phyloP scores from a whole-genome alignment of 148 eudicot species.

The Dysphania ambrosioides region DNA sequence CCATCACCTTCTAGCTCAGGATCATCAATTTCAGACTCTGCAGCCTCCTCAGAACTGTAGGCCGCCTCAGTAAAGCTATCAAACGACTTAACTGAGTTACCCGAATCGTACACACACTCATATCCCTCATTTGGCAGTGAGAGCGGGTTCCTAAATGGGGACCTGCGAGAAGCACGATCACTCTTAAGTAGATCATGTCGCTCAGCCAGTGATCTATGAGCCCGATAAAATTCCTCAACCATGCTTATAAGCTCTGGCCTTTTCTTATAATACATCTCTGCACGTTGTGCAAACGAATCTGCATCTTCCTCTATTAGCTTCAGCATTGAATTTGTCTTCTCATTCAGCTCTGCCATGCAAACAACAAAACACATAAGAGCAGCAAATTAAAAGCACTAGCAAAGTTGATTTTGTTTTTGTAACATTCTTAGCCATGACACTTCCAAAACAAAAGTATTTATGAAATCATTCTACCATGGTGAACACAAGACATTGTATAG shows the following conservation, averaged over 20 bases:
- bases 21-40: constrained; percentile 79
- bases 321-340: constrained; percentile 66
- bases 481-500: no score
- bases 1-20: constrained; percentile 43
- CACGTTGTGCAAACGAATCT: constrained; percentile 84
- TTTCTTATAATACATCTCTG: constrained; percentile 93
- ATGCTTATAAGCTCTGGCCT: constrained; percentile 72
- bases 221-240: constrained; percentile 73
- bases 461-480: no score
- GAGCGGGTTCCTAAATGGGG: constrained; percentile 46
- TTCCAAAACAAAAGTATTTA: no score
- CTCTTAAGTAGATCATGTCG: constrained; percentile 59
- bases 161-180: constrained; percentile 42
- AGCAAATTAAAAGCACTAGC: no score
- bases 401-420: no score
- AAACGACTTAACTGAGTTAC: constrained; percentile 40
- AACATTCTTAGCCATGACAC: no score
- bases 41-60: constrained; percentile 48
- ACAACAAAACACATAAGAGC: no score
- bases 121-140: constrained; percentile 35
- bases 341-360: constrained; percentile 73
- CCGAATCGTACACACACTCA: constrained; percentile 31
- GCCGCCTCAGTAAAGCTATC: constrained; percentile 53
- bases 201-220: constrained; percentile 80
- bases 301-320: constrained; percentile 79